Percentiles rank a stretch among this genome's conserved stretches.
Evolutionary conservation across 768 basidiomycete species (phyloP).

Genomic region (Tephrocybe sp.): DNA sequence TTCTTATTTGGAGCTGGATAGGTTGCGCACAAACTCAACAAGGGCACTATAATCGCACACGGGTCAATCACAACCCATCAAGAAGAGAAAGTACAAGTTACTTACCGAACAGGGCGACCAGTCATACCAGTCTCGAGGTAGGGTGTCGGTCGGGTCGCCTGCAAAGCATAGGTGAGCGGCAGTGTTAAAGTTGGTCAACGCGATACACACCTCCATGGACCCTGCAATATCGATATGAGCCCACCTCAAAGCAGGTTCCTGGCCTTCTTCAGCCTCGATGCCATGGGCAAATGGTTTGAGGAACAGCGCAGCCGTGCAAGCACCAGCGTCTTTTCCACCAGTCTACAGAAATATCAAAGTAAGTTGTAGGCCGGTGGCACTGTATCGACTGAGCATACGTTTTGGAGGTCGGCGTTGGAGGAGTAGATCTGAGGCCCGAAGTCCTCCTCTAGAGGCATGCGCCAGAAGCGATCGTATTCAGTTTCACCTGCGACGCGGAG

Average conservation of each 20-base stretch:
- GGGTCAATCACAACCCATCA: background rate
- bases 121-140: constrained; percentile 80
- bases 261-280: constrained; percentile 58
- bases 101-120: constrained; percentile 75
- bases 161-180: background rate
- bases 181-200: no score
- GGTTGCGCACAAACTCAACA: constrained; percentile 39
- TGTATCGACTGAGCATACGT: no score
- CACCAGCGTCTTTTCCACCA: constrained; percentile 70
- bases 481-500: constrained; percentile 67
- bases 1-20: constrained; percentile 23
- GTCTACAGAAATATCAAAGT: constrained; percentile 35
- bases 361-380: background rate
- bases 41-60: constrained; percentile 29
- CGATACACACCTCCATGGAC: constrained; percentile 70
- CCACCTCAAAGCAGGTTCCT: constrained; percentile 64
- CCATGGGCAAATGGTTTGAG: constrained; percentile 80
- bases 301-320: constrained; percentile 84
- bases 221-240: constrained; percentile 87
- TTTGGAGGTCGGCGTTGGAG: constrained; percentile 81
- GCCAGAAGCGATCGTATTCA: constrained; percentile 86
- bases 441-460: constrained; percentile 84
- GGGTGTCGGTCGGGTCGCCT: constrained; percentile 51
- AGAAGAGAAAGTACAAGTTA: background rate
- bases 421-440: constrained; percentile 73